Percentiles rank a stretch among this genome's conserved stretches.
phyloP scores from a whole-genome alignment of 1,284 basidiomycete genomes.

The Pyrrhoderma lamaoense region DNA sequence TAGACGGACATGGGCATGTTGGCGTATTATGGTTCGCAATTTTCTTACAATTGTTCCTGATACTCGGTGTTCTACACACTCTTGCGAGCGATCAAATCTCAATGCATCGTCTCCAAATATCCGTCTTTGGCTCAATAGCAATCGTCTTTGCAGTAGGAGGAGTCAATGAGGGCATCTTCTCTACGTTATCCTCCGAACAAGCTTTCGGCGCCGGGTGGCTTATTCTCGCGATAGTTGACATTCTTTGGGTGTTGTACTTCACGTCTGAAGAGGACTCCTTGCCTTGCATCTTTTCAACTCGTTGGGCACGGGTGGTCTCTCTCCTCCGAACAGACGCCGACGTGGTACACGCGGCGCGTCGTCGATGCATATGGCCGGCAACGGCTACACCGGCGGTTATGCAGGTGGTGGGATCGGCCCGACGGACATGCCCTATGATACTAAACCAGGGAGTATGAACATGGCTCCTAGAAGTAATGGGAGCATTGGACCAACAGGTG shows the following conservation, averaged over 20 bases:
- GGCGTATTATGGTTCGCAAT: constrained; percentile 89
- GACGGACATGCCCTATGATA: constrained; percentile 51
- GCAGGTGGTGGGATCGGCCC: constrained; percentile 60
- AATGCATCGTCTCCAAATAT: constrained; percentile 83
- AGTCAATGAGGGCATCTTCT: constrained; percentile 61
- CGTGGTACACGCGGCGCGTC: constrained; percentile 41
- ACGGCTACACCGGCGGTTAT: constrained; percentile 55
- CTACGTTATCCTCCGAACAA: constrained; percentile 45
- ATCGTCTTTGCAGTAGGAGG: constrained; percentile 85
- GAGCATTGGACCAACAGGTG: constrained; percentile 41
- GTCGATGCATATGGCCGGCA: constrained; percentile 57
- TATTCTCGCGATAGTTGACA: constrained; percentile 82
- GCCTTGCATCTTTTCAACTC: constrained; percentile 79
- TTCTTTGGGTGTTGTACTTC: constrained; percentile 94
- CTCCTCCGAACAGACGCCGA: constrained; percentile 67
- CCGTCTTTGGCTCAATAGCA: constrained; percentile 78
- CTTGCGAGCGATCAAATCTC: constrained; percentile 80
- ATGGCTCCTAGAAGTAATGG: constrained; percentile 51
- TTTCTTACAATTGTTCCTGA: constrained; percentile 79
- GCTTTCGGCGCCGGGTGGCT: constrained; percentile 94
- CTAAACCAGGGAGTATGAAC: constrained; percentile 34
- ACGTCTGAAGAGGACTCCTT: constrained; percentile 93
- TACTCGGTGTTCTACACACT: constrained; percentile 73
- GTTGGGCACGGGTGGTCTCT: constrained; percentile 80
- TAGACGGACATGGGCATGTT: constrained; percentile 42